These are phyloP conservation scores for Fusarium armeniacum DNA, from an alignment of 2,329 filamentous ascomycete genomes.

Conservation along the genomic window DNA sequence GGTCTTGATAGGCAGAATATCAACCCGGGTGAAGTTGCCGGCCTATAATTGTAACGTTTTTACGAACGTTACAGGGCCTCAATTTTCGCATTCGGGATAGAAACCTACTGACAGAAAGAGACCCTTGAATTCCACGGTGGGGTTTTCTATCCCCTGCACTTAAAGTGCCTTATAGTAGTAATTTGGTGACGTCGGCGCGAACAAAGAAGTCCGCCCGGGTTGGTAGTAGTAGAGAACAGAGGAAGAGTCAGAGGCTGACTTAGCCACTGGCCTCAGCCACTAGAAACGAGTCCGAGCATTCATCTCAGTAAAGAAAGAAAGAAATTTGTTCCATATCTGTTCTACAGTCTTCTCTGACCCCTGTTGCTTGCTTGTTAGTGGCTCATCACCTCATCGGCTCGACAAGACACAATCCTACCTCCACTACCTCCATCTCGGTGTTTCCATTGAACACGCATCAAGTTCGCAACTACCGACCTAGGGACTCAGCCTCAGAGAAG, in stretches of 20 bases:
- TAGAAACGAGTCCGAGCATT: constrained; percentile 9
- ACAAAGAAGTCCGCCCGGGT: constrained; percentile 8
- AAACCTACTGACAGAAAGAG: constrained; percentile 1
- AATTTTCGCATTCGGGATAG: constrained; percentile 9
- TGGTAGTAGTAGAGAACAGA: background rate
- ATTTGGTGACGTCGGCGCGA: constrained; percentile 25
- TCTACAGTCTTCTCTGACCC: constrained; percentile 32
- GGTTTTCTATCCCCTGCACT: background rate
- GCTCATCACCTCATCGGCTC: constrained; percentile 26
- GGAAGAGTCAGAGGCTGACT: background rate
- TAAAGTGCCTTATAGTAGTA: background rate
- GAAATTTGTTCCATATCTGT: constrained; percentile 39
- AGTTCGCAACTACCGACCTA: constrained; percentile 13
- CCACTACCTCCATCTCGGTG: constrained; percentile 14
- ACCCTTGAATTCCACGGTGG: constrained; percentile 9
- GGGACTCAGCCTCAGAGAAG: background rate
- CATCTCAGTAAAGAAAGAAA: constrained; percentile 17
- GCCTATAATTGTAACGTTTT: background rate
- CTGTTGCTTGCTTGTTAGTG: constrained; percentile 33
- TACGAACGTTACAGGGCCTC: constrained; percentile 4
- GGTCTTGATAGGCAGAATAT: background rate
- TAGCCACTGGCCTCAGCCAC: constrained; percentile 38
- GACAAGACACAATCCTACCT: constrained; percentile 18
- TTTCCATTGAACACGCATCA: background rate
- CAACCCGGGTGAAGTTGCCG: background rate